Percentiles rank a stretch among this genome's conserved stretches.
Conservation (phyloP, 225 moss, liverwort and hornwort species). For the Lunularia cruciata region DNA sequence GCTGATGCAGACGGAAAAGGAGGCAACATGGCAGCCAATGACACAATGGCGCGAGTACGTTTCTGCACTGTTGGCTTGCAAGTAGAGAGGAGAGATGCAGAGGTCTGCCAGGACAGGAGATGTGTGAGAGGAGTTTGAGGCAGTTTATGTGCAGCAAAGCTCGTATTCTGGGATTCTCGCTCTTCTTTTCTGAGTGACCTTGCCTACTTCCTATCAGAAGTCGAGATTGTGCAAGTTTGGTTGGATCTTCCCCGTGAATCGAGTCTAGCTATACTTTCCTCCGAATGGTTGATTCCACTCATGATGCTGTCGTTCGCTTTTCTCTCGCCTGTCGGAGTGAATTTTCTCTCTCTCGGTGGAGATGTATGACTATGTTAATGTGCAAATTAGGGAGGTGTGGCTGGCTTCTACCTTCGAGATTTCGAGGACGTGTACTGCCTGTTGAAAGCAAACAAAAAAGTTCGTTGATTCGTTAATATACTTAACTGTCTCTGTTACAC, state of each 20-base stretch:
- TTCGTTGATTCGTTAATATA: not conserved
- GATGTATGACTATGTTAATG: not conserved
- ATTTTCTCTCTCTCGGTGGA: not conserved
- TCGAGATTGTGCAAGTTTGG: not conserved
- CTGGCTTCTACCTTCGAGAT: not conserved
- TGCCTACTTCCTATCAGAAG: not conserved
- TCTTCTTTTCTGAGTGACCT: not conserved
- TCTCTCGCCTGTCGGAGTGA: too few relatives aligned
- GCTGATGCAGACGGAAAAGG: not conserved
- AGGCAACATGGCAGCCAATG: not conserved
- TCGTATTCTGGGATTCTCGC: not conserved
- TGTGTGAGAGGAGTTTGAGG: not conserved
- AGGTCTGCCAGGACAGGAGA: not conserved
- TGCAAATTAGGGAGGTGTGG: not conserved
- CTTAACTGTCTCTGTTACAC: not conserved
- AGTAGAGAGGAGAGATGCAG: not conserved
- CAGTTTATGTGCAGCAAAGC: not conserved
- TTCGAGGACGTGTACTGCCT: not conserved
- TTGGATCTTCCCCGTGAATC: not conserved
- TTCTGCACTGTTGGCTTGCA: not conserved
- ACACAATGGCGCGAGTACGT: constrained; percentile 1
- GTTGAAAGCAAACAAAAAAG: not conserved
- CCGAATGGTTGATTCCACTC: not conserved
- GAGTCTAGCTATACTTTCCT: not conserved
- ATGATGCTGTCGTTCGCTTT: not conserved